phyloP scores from a whole-genome alignment of 176 grass and related monocot species.

The Otatea glauca region DNA sequence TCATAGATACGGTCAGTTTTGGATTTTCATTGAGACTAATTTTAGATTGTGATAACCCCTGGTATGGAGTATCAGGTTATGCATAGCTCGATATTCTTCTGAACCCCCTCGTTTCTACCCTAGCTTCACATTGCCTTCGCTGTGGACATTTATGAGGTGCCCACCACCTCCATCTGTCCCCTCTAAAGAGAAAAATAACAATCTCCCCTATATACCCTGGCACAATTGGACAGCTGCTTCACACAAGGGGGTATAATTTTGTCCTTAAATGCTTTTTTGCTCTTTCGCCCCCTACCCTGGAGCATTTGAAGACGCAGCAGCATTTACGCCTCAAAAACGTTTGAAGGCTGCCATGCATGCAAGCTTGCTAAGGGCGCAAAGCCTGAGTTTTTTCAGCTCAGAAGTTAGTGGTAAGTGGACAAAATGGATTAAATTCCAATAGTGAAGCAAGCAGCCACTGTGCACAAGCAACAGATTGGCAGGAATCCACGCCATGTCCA shows the following conservation, averaged over 20 bases:
- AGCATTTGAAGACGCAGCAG: constrained; percentile 30
- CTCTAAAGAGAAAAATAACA: constrained; percentile 32
- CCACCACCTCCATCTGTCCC: constrained; percentile 54
- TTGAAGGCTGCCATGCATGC: constrained; percentile 39
- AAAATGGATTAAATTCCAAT: constrained; percentile 61
- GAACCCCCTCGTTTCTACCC: background rate
- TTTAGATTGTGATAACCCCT: background rate
- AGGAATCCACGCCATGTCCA: constrained; percentile 57
- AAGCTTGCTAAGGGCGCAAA: constrained; percentile 45
- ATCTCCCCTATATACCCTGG: constrained; percentile 21
- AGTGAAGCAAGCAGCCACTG: constrained; percentile 50
- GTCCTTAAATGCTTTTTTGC: constrained; percentile 47
- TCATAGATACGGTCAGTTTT: background rate
- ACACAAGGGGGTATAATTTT: constrained; percentile 57
- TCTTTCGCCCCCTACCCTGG: background rate
- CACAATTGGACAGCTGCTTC: constrained; percentile 48
- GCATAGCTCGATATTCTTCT: constrained; percentile 13
- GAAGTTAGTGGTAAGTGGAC: constrained; percentile 58
- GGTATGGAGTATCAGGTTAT: background rate
- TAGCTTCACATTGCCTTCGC: constrained; percentile 5
- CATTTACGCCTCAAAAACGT: constrained; percentile 42
- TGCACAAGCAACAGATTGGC: constrained; percentile 49
- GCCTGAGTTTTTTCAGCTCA: constrained; percentile 35
- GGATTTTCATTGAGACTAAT: background rate
- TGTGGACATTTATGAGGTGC: constrained; percentile 50